Conservation (phyloP, 1,139 yeast genomes). For the Taphrina betulina region DNA sequence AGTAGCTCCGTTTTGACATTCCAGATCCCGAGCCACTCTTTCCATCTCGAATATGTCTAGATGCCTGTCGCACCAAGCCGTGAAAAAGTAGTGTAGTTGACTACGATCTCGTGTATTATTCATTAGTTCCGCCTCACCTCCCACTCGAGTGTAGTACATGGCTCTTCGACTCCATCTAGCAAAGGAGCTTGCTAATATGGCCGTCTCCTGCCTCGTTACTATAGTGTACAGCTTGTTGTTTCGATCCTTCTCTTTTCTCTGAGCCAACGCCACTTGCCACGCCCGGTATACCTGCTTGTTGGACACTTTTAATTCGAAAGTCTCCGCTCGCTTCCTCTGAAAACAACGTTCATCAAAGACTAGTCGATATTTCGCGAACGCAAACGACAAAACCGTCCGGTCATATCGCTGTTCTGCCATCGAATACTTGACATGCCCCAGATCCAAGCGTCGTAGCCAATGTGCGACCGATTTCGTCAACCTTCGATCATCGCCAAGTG, state of each 20-base stretch:
- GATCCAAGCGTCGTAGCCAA: too few relatives aligned
- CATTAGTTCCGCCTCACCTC: neutral
- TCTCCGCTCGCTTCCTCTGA: neutral
- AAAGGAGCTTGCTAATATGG: neutral
- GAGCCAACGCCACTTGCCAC: neutral
- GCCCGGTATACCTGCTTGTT: neutral
- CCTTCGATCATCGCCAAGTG: neutral
- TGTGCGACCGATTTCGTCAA: too few relatives aligned
- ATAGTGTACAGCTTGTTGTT: neutral
- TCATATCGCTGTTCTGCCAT: neutral
- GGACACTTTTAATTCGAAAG: neutral
- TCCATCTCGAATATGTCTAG: constrained; percentile 22
- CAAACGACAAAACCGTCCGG: neutral
- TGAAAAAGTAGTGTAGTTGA: constrained; percentile 7
- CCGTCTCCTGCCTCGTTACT: neutral
- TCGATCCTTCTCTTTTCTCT: constrained; percentile 1
- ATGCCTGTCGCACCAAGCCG: constrained; percentile 17
- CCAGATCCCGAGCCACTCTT: constrained; percentile 19
- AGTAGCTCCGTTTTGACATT: constrained; percentile 3
- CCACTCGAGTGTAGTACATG: neutral
- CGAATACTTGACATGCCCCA: neutral
- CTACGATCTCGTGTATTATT: neutral
- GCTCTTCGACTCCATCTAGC: neutral
- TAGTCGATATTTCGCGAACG: neutral
- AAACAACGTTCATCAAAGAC: neutral